Evolutionary conservation across 306 rosid genomes (phyloP).

Genomic region (Echinosophora koreensis): DNA sequence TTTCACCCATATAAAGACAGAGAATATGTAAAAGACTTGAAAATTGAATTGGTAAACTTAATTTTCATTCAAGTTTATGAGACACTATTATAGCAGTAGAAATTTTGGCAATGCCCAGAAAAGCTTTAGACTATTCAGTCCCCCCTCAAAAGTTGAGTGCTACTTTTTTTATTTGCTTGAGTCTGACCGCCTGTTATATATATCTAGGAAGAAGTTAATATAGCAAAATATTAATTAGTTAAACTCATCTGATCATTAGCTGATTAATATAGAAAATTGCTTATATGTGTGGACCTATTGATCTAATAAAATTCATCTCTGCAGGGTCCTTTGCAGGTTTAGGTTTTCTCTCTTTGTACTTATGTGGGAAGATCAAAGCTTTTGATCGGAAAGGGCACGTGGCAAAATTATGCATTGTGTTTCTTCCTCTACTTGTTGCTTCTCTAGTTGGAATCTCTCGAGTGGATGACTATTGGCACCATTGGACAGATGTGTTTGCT

Average conservation of each 20-base stretch:
- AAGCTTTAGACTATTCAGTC: too few relatives aligned
- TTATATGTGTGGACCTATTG: slow-evolving; percentile 6
- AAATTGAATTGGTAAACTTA: slow-evolving; percentile 16
- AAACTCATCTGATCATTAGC: neutral
- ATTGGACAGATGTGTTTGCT: slow-evolving; percentile 93
- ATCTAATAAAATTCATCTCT: slow-evolving; percentile 41
- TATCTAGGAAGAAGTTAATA: neutral
- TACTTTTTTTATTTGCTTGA: too few relatives aligned
- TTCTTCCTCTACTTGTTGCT: slow-evolving; percentile 79
- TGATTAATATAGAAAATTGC: neutral
- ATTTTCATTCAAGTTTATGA: neutral
- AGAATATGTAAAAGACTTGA: neutral
- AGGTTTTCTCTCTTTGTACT: slow-evolving; percentile 80
- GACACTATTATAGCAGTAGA: neutral
- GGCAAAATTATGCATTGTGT: slow-evolving; percentile 78
- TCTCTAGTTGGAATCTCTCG: slow-evolving; percentile 79
- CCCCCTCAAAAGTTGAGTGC: too few relatives aligned
- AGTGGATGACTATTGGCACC: slow-evolving; percentile 97
- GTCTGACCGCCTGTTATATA: neutral
- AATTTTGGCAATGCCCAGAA: too few relatives aligned
- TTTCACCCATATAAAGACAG: neutral
- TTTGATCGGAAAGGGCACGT: slow-evolving; percentile 83
- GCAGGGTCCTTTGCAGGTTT: slow-evolving; percentile 95
- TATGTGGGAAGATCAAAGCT: slow-evolving; percentile 81
- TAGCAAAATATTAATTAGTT: neutral